phyloP scores from a whole-genome alignment of 1,139 yeast species.

The Scheffersomyces titani region DNA sequence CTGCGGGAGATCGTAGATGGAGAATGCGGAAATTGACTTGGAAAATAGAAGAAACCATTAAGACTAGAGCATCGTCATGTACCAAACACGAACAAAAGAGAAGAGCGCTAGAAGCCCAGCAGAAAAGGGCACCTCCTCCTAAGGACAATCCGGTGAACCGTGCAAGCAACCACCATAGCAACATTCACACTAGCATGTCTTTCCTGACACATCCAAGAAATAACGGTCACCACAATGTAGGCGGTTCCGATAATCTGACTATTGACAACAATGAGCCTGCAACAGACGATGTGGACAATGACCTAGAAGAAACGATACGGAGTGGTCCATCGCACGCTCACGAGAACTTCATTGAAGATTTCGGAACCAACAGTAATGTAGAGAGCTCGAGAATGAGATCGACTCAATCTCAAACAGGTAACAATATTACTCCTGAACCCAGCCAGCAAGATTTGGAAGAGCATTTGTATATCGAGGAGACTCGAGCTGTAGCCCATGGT shows the following conservation, averaged over 20 bases:
- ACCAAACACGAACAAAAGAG: slow-evolving; percentile 52
- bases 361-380: slow-evolving; percentile 6
- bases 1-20: slow-evolving; percentile 70
- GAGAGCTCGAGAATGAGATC: not conserved
- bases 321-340: slow-evolving; percentile 27
- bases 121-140: slow-evolving; percentile 22
- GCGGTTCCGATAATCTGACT: slow-evolving; percentile 7
- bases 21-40: slow-evolving; percentile 86
- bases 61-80: slow-evolving; percentile 62
- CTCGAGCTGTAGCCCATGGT: slow-evolving; percentile 71
- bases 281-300: slow-evolving; percentile 11
- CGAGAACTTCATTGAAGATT: slow-evolving; percentile 34
- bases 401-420: not conserved
- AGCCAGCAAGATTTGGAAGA: slow-evolving; percentile 16
- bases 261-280: slow-evolving; percentile 1
- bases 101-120: slow-evolving; percentile 46
- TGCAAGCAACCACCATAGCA: slow-evolving; percentile 38
- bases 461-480: slow-evolving; percentile 66
- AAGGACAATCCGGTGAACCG: slow-evolving; percentile 12
- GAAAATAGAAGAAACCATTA: slow-evolving; percentile 84
- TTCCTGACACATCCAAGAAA: slow-evolving; percentile 15
- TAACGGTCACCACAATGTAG: slow-evolving; percentile 7
- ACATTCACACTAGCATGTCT: slow-evolving; percentile 34
- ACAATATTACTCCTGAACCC: not conserved
- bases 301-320: slow-evolving; percentile 21